phyloP scores from a whole-genome alignment of 1,284 basidiomycete species.

The Hymenochaete sp. region DNA sequence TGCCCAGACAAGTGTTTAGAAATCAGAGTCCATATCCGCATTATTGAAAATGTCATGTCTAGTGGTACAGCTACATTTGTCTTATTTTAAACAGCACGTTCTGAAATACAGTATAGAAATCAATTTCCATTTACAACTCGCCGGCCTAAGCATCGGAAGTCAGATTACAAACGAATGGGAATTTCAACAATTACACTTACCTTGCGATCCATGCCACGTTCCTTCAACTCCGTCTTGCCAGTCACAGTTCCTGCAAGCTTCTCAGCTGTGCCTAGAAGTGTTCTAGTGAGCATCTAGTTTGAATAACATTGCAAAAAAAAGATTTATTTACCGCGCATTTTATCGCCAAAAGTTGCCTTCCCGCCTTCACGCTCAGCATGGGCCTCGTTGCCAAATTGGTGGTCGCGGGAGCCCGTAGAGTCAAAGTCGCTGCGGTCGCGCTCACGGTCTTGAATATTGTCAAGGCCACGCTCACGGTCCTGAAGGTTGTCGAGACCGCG shows the following conservation, averaged over 20 bases:
- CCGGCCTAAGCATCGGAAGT: too few species aligned
- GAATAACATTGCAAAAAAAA: background rate
- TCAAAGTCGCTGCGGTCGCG: background rate
- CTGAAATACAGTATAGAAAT: too few species aligned
- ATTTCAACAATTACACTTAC: too few species aligned
- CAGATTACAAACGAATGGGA: too few species aligned
- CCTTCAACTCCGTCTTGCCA: slow-evolving; percentile 9
- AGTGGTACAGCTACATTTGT: too few species aligned
- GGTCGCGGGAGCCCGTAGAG: background rate
- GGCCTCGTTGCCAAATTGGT: background rate
- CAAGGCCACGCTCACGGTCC: background rate
- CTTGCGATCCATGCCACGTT: slow-evolving; percentile 12
- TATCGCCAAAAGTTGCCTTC: slow-evolving; percentile 11
- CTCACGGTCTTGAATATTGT: background rate
- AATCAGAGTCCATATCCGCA: too few species aligned
- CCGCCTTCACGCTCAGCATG: slow-evolving; percentile 1
- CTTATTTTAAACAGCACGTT: too few species aligned
- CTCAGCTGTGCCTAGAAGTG: slow-evolving; percentile 3
- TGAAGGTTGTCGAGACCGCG: background rate
- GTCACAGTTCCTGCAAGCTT: slow-evolving; percentile 12
- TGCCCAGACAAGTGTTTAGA: too few species aligned
- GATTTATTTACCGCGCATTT: slow-evolving; percentile 13
- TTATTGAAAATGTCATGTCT: too few species aligned
- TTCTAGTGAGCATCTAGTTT: background rate
- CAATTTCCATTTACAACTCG: too few species aligned